phyloP scores from a whole-genome alignment of 1,284 basidiomycete species.

The Anthracocystis panici-leucophaei region DNA sequence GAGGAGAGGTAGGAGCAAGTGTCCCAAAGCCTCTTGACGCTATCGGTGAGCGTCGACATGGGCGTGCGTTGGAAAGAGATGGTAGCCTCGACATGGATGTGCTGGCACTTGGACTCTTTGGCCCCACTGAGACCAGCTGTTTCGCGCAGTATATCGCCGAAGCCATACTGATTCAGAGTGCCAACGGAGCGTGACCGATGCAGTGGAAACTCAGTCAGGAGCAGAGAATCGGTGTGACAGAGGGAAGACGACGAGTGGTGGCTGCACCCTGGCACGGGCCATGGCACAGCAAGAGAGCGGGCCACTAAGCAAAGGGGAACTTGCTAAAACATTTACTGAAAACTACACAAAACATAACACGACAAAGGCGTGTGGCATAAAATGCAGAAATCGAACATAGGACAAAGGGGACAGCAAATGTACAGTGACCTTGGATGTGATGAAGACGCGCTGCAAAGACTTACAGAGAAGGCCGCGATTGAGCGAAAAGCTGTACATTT shows the following conservation, averaged over 20 bases:
- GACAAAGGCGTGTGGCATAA: too few relatives aligned
- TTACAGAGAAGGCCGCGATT: too few relatives aligned
- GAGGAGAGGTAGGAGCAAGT: conserved; percentile 9
- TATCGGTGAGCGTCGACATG: neutral
- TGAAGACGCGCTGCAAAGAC: too few relatives aligned
- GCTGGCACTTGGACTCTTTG: conserved; percentile 19
- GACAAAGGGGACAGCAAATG: too few relatives aligned
- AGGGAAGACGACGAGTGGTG: neutral
- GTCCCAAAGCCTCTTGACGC: neutral
- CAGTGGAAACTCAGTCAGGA: neutral
- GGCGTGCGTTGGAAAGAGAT: neutral
- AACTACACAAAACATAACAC: too few relatives aligned
- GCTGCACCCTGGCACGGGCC: too few relatives aligned
- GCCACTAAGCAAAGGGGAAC: too few relatives aligned
- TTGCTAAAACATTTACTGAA: too few relatives aligned
- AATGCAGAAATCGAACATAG: too few relatives aligned
- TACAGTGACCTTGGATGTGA: too few relatives aligned
- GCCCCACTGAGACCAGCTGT: conserved; percentile 20
- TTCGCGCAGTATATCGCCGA: conserved; percentile 1
- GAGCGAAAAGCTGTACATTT: too few relatives aligned
- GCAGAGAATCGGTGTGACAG: neutral
- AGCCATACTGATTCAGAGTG: conserved; percentile 6
- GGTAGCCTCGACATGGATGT: conserved; percentile 22
- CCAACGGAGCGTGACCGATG: neutral
- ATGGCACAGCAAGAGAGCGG: too few relatives aligned